phyloP scores from a whole-genome alignment of 495 filamentous ascomycete genomes.

The Tuber magnatum region DNA sequence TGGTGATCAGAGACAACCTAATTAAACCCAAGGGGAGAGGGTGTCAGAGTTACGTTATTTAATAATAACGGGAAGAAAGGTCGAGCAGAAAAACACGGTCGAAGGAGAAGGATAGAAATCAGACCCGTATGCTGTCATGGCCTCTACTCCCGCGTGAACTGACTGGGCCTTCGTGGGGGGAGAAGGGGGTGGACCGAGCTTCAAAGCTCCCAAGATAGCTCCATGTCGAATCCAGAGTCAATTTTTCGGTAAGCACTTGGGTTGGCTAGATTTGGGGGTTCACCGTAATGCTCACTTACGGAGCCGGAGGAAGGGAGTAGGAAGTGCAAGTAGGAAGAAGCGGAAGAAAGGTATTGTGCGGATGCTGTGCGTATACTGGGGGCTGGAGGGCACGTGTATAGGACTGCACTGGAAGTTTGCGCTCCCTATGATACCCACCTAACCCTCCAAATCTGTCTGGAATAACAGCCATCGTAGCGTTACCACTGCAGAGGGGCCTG shows the following conservation, averaged over 20 bases:
- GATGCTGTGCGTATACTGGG: neutral
- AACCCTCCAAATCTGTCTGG: neutral
- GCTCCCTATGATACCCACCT: no score
- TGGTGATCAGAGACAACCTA: slow-evolving; percentile 9
- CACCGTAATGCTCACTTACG: neutral
- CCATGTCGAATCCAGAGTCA: neutral
- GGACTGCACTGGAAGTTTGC: neutral
- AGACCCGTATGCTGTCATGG: neutral
- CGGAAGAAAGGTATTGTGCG: neutral
- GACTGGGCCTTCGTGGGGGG: neutral
- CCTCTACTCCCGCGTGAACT: neutral
- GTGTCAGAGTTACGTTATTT: slow-evolving; percentile 3
- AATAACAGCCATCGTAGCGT: neutral
- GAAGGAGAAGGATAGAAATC: neutral
- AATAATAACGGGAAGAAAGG: neutral
- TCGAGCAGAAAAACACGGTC: neutral
- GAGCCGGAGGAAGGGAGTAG: neutral
- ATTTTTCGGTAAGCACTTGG: neutral
- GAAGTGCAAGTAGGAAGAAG: neutral
- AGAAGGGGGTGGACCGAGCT: neutral
- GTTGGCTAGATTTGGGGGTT: neutral
- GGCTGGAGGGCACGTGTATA: neutral
- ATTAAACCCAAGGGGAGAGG: slow-evolving; percentile 2
- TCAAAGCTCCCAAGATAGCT: neutral
- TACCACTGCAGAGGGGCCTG: neutral